Evolutionary conservation across 176 grass and related monocot species (phyloP).

Genomic region (Bothriochloa decipiens): DNA sequence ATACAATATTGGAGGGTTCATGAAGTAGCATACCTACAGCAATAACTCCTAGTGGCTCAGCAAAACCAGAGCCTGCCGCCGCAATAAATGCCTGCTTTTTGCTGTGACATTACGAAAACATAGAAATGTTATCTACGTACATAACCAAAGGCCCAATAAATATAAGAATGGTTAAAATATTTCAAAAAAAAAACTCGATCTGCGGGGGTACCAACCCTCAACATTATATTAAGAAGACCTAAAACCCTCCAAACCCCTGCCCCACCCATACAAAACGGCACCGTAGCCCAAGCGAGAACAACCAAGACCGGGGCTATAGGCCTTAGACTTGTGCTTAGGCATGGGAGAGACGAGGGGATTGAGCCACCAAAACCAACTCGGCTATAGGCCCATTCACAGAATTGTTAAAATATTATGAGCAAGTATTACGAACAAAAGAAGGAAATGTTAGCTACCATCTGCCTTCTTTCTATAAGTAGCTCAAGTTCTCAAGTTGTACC

Average conservation of each 20-base stretch:
- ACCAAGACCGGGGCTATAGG: too few relatives aligned
- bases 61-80: slow-evolving; percentile 77
- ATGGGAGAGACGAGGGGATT: too few relatives aligned
- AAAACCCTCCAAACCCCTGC: too few relatives aligned
- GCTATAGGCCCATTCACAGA: background rate
- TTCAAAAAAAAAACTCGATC: too few relatives aligned
- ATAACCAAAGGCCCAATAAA: background rate
- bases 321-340: too few relatives aligned
- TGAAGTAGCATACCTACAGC: slow-evolving; percentile 71
- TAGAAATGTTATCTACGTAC: background rate
- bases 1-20: background rate
- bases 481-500: slow-evolving; percentile 3
- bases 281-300: too few relatives aligned
- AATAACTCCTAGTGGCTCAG: slow-evolving; percentile 83
- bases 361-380: too few relatives aligned
- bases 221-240: too few relatives aligned
- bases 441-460: slow-evolving; percentile 11
- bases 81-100: slow-evolving; percentile 79
- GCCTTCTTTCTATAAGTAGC: background rate
- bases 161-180: slow-evolving; percentile 1
- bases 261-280: too few relatives aligned
- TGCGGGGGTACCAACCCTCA: too few relatives aligned
- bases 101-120: slow-evolving; percentile 49
- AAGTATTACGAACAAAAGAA: slow-evolving; percentile 19
- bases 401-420: background rate